phyloP scores from a whole-genome alignment of 164 flowering plant genomes.

The Cinnamomum micranthum region DNA sequence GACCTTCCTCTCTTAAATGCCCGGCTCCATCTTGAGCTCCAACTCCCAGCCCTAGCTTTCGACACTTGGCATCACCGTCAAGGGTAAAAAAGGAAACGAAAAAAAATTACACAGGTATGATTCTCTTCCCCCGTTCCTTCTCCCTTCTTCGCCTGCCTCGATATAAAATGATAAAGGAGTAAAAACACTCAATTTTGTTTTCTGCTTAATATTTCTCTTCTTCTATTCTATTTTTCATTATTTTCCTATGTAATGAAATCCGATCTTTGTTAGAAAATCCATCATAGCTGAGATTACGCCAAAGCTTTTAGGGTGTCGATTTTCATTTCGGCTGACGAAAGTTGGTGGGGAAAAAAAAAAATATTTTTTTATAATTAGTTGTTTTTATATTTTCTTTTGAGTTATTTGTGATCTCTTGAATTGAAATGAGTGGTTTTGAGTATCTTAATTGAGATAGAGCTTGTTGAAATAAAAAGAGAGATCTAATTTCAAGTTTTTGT shows the following conservation, averaged over 20 bases:
- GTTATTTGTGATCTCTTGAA: background rate
- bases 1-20: background rate
- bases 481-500: background rate
- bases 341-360: background rate
- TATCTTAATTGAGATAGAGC: background rate
- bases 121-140: background rate
- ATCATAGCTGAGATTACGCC: too few species aligned
- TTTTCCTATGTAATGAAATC: background rate
- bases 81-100: background rate
- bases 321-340: background rate
- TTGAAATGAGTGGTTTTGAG: too few species aligned
- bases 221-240: background rate
- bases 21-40: background rate
- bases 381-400: background rate
- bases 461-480: background rate
- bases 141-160: too few species aligned
- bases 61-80: conserved; percentile 1
- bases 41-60: background rate
- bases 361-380: background rate
- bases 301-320: background rate
- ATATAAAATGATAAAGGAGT: too few species aligned
- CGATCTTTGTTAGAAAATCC: too few species aligned
- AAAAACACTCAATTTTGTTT: background rate
- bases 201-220: background rate
- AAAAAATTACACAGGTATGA: background rate